These are phyloP conservation scores for Suhomyces bokatorum DNA, from an alignment of 1,139 yeast genomes.

Conservation along the genomic window DNA sequence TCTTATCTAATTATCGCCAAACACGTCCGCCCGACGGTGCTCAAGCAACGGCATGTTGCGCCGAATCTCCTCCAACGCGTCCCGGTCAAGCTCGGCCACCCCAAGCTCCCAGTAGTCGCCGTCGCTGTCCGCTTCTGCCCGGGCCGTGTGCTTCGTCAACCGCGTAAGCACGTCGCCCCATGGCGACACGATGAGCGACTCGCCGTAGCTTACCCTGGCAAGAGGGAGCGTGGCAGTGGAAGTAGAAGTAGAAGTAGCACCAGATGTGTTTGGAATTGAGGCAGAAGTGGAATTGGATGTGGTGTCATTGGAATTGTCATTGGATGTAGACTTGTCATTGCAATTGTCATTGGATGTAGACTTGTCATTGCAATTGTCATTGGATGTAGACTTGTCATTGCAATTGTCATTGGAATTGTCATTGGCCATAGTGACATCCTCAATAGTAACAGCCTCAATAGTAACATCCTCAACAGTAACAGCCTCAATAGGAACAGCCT, in stretches of 20 bases:
- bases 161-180: conserved; percentile 82
- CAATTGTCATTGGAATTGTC: too few relatives aligned
- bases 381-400: neutral
- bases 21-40: conserved; percentile 68
- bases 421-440: too few relatives aligned
- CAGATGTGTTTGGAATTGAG: neutral
- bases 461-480: too few relatives aligned
- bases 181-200: conserved; percentile 81
- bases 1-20: conserved; percentile 20
- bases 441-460: too few relatives aligned
- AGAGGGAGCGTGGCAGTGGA: conserved; percentile 1
- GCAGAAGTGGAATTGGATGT: neutral
- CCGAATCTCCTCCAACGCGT: conserved; percentile 50
- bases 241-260: neutral
- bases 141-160: conserved; percentile 37
- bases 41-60: conserved; percentile 70
- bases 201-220: conserved; percentile 70
- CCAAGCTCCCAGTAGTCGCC: conserved; percentile 58
- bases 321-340: neutral
- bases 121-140: conserved; percentile 39
- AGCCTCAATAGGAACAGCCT: too few relatives aligned
- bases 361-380: neutral
- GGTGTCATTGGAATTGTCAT: neutral
- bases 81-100: conserved; percentile 69
- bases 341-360: too few relatives aligned